These are phyloP conservation scores for Daldinia decipiens DNA, from an alignment of 495 filamentous ascomycete species.

Conservation along the genomic window DNA sequence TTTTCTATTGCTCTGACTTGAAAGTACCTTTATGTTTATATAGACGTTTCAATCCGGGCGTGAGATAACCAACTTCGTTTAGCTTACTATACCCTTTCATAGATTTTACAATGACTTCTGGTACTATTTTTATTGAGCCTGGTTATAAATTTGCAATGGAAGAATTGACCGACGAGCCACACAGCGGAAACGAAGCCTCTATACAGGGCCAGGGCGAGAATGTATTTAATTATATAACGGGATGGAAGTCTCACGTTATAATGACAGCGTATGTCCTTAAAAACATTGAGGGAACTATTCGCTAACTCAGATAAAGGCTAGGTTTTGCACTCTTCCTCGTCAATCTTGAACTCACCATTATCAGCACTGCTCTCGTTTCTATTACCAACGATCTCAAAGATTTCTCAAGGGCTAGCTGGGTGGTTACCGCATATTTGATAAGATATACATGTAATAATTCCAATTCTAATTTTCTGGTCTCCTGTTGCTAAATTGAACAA, in stretches of 20 bases:
- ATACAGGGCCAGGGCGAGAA: not conserved
- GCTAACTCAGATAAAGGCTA: not conserved
- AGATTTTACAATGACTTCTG: too few species aligned
- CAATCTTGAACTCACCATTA: conserved; percentile 59
- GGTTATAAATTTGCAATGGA: not conserved
- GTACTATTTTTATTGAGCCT: too few species aligned
- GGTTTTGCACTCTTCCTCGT: conserved; percentile 47
- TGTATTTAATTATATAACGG: conserved; percentile 5
- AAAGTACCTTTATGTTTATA: too few species aligned
- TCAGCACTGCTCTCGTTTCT: conserved; percentile 60
- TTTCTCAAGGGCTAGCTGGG: conserved; percentile 58
- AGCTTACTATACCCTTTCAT: too few species aligned
- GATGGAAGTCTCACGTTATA: conserved; percentile 4
- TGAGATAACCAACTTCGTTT: too few species aligned
- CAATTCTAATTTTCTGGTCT: too few species aligned
- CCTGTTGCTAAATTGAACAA: not conserved
- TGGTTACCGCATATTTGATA: conserved; percentile 60
- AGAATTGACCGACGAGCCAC: not conserved
- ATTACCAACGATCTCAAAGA: conserved; percentile 59
- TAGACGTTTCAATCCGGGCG: too few species aligned
- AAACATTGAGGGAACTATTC: not conserved
- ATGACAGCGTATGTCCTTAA: not conserved
- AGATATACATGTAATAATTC: conserved; percentile 54
- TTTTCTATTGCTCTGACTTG: too few species aligned
- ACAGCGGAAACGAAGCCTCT: not conserved